phyloP scores from a whole-genome alignment of 805 yeast genomes.

The Kodamaea kakaduensis region DNA sequence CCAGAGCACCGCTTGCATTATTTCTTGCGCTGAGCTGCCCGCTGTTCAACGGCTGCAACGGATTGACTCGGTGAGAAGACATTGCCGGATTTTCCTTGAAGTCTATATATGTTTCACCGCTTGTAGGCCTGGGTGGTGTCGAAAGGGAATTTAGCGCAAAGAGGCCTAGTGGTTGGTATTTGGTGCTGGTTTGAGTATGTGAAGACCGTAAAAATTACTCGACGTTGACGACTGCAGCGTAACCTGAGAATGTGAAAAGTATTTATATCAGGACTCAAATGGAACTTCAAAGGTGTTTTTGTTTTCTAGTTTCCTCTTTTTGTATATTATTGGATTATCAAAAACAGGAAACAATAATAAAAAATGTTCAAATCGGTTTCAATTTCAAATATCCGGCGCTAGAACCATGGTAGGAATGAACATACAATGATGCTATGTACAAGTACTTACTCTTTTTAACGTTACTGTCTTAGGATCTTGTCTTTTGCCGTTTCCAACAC shows the following conservation, averaged over 20 bases:
- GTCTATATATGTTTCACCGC: not conserved
- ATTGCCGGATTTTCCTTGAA: conserved; percentile 1
- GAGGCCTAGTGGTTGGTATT: too few relatives aligned
- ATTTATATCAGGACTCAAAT: conserved; percentile 8
- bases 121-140: not conserved
- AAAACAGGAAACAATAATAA: conserved; percentile 11
- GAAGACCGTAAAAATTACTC: not conserved
- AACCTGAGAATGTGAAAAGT: conserved; percentile 7
- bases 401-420: too few relatives aligned
- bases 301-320: conserved; percentile 12
- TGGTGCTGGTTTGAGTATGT: not conserved
- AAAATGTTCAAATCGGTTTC: conserved; percentile 1
- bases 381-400: conserved; percentile 5
- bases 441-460: too few relatives aligned
- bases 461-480: too few relatives aligned
- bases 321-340: conserved; percentile 10
- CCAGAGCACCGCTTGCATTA: conserved; percentile 2
- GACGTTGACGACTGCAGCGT: conserved; percentile 2
- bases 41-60: conserved; percentile 52
- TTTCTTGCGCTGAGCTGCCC: conserved; percentile 49
- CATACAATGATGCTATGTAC: too few relatives aligned
- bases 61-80: conserved; percentile 28
- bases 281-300: conserved; percentile 8
- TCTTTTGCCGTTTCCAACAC: too few relatives aligned
- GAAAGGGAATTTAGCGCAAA: too few relatives aligned